Percentiles rank a stretch among this genome's conserved stretches.
These are phyloP conservation scores for Suillus sp. DNA, from an alignment of 768 basidiomycete species.

Conservation along the genomic window DNA sequence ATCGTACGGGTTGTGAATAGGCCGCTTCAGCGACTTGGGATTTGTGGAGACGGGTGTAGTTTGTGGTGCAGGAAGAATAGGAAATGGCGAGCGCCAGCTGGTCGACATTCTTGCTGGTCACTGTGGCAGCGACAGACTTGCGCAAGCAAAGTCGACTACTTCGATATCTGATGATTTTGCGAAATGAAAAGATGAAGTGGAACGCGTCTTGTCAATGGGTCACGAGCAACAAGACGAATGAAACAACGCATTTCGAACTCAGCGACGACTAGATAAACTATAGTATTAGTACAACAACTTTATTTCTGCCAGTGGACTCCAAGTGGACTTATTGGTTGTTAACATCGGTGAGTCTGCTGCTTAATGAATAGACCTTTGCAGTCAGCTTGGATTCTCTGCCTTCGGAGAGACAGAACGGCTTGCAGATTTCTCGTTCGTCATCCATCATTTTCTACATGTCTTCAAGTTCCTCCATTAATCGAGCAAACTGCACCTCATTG, in stretches of 20 bases:
- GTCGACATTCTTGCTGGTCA: slow-evolving; percentile 8
- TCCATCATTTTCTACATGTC: neutral
- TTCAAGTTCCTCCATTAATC: neutral
- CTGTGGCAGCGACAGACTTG: slow-evolving; percentile 1
- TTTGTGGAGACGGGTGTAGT: slow-evolving; percentile 11
- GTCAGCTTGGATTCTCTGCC: neutral
- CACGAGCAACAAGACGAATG: slow-evolving; percentile 5
- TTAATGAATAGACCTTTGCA: neutral
- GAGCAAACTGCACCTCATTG: neutral
- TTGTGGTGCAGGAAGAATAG: slow-evolving; percentile 10
- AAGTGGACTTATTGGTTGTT: neutral
- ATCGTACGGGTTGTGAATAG: slow-evolving; percentile 73
- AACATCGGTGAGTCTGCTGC: neutral
- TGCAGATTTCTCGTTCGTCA: neutral
- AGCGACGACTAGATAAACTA: neutral
- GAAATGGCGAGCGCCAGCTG: slow-evolving; percentile 9
- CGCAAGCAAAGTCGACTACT: neutral
- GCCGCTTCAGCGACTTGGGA: slow-evolving; percentile 38
- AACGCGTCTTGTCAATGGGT: slow-evolving; percentile 4
- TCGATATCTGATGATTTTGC: slow-evolving; percentile 3
- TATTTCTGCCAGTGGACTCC: neutral
- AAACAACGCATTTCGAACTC: slow-evolving; percentile 5
- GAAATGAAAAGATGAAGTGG: neutral
- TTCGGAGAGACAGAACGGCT: neutral
- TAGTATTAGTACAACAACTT: no score